phyloP scores from a whole-genome alignment of 345 rosid genomes.

The Brassica nigra region DNA sequence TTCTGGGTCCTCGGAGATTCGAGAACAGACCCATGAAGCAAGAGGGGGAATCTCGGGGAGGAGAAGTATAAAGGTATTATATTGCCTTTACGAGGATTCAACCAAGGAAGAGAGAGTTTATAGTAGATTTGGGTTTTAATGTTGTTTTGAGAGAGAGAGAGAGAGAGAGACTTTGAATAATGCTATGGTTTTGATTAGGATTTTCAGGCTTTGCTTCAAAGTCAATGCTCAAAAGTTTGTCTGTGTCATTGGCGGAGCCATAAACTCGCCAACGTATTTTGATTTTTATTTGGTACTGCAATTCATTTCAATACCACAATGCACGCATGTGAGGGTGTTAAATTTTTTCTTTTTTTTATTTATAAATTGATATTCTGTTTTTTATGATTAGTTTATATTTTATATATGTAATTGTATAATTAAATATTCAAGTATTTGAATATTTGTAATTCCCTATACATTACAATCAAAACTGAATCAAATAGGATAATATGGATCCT shows the following conservation, averaged over 20 bases:
- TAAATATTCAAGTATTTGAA: too few relatives aligned
- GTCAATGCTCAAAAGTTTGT: constrained; percentile 6
- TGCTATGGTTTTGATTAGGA: background rate
- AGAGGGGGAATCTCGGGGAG: constrained; percentile 9
- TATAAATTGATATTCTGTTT: too few relatives aligned
- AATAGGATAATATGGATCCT: too few relatives aligned
- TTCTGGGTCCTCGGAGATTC: constrained; percentile 62
- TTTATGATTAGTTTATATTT: too few relatives aligned
- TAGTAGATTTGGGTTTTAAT: background rate
- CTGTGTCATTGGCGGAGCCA: background rate
- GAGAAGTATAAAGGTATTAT: background rate
- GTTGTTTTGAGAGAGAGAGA: constrained; percentile 2
- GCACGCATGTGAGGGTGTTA: too few relatives aligned
- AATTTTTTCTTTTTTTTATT: background rate
- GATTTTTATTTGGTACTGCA: background rate
- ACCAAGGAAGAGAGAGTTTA: background rate
- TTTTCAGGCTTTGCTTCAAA: constrained; percentile 17
- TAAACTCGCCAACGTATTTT: constrained; percentile 4
- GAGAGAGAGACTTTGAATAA: background rate
- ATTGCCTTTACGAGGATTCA: background rate
- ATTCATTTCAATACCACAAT: too few relatives aligned
- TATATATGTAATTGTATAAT: too few relatives aligned
- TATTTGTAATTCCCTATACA: too few relatives aligned
- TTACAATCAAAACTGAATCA: too few relatives aligned
- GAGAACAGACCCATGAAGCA: constrained; percentile 55